Percentiles rank a stretch among this genome's conserved stretches.
phyloP scores from a whole-genome alignment of 768 basidiomycete species.

The Royoungia palumana region DNA sequence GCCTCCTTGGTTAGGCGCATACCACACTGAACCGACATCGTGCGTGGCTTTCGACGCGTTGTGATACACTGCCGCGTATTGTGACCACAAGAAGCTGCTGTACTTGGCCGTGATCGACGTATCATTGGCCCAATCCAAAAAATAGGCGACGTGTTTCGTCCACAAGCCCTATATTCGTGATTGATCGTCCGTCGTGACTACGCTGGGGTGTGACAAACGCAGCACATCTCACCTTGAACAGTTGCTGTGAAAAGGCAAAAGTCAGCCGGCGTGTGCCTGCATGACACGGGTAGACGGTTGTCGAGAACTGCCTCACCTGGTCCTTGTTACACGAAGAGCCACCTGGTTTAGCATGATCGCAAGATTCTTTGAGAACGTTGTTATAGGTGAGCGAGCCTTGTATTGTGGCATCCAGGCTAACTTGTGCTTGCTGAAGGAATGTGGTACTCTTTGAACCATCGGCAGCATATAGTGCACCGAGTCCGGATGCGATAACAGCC shows the following conservation, averaged over 20 bases:
- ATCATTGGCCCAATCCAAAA: constrained; percentile 46
- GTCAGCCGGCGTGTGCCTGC: neutral
- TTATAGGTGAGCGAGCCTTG: constrained; percentile 33
- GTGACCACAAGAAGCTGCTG: constrained; percentile 31
- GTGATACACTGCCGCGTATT: constrained; percentile 36
- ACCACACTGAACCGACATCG: constrained; percentile 42
- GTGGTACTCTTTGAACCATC: constrained; percentile 36
- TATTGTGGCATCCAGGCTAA: constrained; percentile 52
- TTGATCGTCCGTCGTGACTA: neutral
- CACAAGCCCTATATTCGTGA: constrained; percentile 37
- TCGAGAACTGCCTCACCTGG: constrained; percentile 28
- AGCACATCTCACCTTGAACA: constrained; percentile 29
- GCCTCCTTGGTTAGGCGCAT: constrained; percentile 26
- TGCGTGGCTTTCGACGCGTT: constrained; percentile 38
- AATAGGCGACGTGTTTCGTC: constrained; percentile 51
- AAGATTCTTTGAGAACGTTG: constrained; percentile 48
- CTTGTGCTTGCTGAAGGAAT: constrained; percentile 46
- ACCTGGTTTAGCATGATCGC: constrained; percentile 43
- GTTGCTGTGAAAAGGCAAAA: constrained; percentile 10
- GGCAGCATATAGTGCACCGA: constrained; percentile 43
- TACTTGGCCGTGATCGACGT: constrained; percentile 44
- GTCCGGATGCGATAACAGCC: constrained; percentile 55
- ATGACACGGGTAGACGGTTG: neutral
- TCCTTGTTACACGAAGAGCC: constrained; percentile 43
- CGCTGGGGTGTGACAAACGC: neutral